Conservation (phyloP, 176 grass and related monocot species). For the Puya raimondii region DNA sequence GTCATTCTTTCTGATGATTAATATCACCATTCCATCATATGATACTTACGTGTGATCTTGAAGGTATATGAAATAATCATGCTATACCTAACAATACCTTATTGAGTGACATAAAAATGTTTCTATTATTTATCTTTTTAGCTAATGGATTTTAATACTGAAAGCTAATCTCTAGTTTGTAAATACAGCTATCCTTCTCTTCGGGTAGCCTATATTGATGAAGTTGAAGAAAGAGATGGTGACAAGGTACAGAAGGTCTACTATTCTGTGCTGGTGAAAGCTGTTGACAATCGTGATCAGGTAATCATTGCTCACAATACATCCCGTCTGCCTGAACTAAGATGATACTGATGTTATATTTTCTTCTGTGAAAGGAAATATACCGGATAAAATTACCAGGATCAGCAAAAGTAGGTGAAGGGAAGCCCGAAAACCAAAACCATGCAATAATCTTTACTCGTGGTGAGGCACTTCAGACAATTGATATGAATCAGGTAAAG, state of each 20-base stretch:
- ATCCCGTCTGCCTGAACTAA: constrained; percentile 13
- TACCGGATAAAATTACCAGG: constrained; percentile 96
- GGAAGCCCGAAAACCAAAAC: constrained; percentile 96
- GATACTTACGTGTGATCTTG: not conserved
- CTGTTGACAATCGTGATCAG: constrained; percentile 94
- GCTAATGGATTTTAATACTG: constrained; percentile 2
- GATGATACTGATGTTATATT: constrained; percentile 20
- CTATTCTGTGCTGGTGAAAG: constrained; percentile 90
- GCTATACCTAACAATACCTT: not conserved
- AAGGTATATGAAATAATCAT: no score
- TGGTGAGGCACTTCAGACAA: constrained; percentile 86
- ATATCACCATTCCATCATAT: not conserved
- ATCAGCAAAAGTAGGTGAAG: constrained; percentile 82
- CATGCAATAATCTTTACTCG: constrained; percentile 98
- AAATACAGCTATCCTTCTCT: constrained; percentile 76
- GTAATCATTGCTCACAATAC: constrained; percentile 24
- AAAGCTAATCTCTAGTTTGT: constrained; percentile 22
- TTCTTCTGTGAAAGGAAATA: constrained; percentile 76
- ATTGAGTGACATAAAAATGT: not conserved
- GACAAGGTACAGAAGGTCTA: constrained; percentile 84
- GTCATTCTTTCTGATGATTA: constrained; percentile 1
- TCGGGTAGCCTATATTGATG: constrained; percentile 94
- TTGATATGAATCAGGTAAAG: constrained; percentile 95
- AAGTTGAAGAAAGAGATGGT: constrained; percentile 84
- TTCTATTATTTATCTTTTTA: constrained; percentile 4